These are phyloP conservation scores for Suillus alpinus DNA, from an alignment of 768 basidiomycete genomes.

Conservation along the genomic window DNA sequence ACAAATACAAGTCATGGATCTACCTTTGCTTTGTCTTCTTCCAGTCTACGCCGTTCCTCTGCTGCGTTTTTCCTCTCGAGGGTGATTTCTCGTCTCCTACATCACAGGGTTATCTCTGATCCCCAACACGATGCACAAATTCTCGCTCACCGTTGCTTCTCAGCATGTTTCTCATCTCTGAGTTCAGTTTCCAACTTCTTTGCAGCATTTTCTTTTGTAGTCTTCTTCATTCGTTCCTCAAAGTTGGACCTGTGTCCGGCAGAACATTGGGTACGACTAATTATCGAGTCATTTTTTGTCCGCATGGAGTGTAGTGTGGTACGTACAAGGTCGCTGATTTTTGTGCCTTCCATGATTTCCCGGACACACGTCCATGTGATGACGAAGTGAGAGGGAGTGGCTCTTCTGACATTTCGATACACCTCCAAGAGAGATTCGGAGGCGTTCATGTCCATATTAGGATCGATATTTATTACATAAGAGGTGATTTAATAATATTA, in stretches of 20 bases:
- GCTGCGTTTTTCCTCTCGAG: slow-evolving; percentile 67
- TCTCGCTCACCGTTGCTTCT: slow-evolving; percentile 51
- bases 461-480: neutral
- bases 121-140: neutral
- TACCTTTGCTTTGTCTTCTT: slow-evolving; percentile 34
- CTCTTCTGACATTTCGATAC: neutral
- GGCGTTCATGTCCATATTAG: neutral
- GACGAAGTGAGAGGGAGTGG: slow-evolving; percentile 48
- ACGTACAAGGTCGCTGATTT: slow-evolving; percentile 53
- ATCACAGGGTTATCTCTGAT: slow-evolving; percentile 2
- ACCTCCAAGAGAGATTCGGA: neutral
- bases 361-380: slow-evolving; percentile 62
- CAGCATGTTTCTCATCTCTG: slow-evolving; percentile 73
- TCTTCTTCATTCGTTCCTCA: slow-evolving; percentile 68
- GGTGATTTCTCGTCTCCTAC: slow-evolving; percentile 65
- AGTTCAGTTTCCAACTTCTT: slow-evolving; percentile 74
- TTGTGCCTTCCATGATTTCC: slow-evolving; percentile 63
- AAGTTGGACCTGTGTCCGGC: slow-evolving; percentile 67
- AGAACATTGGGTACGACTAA: slow-evolving; percentile 62
- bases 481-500: no score
- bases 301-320: neutral
- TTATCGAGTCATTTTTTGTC: neutral
- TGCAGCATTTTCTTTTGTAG: slow-evolving; percentile 61
- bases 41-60: slow-evolving; percentile 65
- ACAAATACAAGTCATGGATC: neutral